Evolutionary conservation across 371 early-diverging fungal genomes (phyloP).

Genomic region (Apophysomyces elegans): DNA sequence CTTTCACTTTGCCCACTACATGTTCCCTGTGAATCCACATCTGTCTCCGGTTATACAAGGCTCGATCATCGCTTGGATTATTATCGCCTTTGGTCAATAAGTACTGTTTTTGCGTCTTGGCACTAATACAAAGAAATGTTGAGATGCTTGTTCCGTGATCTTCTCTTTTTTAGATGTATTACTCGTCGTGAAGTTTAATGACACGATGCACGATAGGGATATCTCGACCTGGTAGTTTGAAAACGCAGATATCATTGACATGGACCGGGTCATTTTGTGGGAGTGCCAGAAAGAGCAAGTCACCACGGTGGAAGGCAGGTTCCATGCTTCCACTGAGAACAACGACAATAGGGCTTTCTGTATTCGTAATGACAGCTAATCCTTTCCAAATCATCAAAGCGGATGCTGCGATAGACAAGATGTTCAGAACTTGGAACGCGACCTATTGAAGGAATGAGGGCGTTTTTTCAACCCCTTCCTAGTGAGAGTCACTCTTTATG

Average conservation of each 20-base stretch:
- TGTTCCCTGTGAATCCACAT: slow-evolving; percentile 90
- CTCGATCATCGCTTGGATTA: slow-evolving; percentile 94
- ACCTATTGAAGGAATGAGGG: slow-evolving; percentile 32
- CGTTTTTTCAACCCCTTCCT: neutral
- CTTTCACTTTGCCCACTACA: slow-evolving; percentile 89
- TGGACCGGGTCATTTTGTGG: slow-evolving; percentile 69
- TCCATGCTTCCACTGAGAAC: slow-evolving; percentile 99
- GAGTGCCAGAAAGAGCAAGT: slow-evolving; percentile 90
- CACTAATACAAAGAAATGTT: slow-evolving; percentile 35
- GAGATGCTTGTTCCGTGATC: neutral
- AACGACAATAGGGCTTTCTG: slow-evolving; percentile 98
- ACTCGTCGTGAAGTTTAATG: slow-evolving; percentile 87
- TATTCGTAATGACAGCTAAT: slow-evolving; percentile 83
- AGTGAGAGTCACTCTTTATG: too few species aligned
- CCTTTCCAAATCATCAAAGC: slow-evolving; percentile 99
- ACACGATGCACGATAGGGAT: slow-evolving; percentile 99
- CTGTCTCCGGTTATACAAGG: slow-evolving; percentile 87
- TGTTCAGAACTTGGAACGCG: slow-evolving; percentile 77
- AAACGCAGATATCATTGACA: slow-evolving; percentile 97
- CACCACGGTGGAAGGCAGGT: slow-evolving; percentile 98
- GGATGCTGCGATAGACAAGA: slow-evolving; percentile 83
- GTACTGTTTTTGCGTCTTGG: slow-evolving; percentile 69
- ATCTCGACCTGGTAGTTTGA: slow-evolving; percentile 87
- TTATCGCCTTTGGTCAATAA: slow-evolving; percentile 99
- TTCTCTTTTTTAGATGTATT: slow-evolving; percentile 20